Percentiles rank a stretch among this genome's conserved stretches.
These are phyloP conservation scores for Populus hybrid DNA, from an alignment of 441 rosid species.

Conservation along the genomic window DNA sequence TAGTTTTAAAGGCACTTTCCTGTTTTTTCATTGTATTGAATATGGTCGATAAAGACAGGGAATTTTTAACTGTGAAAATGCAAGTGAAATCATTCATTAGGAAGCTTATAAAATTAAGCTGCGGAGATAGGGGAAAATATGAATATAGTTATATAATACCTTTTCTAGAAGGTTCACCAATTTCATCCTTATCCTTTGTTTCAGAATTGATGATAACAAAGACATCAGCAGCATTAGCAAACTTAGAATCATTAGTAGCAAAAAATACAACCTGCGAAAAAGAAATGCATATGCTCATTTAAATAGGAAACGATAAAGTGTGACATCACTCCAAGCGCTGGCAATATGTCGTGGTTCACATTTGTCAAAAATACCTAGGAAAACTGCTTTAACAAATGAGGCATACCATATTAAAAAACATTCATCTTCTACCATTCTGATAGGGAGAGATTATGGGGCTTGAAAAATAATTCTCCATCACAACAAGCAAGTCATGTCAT, in stretches of 20 bases:
- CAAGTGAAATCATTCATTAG: slow-evolving; percentile 11
- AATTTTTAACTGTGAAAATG: slow-evolving; percentile 43
- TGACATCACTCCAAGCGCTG: background rate
- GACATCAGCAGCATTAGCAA: slow-evolving; percentile 35
- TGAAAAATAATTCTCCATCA: too few species aligned
- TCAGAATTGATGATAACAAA: slow-evolving; percentile 51
- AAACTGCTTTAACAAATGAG: too few species aligned
- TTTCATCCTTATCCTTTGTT: slow-evolving; percentile 32
- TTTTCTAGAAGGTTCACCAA: slow-evolving; percentile 21
- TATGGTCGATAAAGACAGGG: slow-evolving; percentile 47
- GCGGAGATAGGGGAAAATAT: slow-evolving; percentile 5
- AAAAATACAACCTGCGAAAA: slow-evolving; percentile 61
- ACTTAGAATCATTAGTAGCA: slow-evolving; percentile 34
- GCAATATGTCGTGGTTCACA: background rate
- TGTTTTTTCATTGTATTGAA: slow-evolving; percentile 57
- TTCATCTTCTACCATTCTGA: too few species aligned
- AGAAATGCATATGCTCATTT: slow-evolving; percentile 19
- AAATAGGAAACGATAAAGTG: background rate
- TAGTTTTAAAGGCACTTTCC: slow-evolving; percentile 58
- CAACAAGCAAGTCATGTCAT: too few species aligned
- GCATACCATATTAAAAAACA: too few species aligned
- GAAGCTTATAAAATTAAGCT: slow-evolving; percentile 18
- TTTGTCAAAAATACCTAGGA: background rate
- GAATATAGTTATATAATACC: slow-evolving; percentile 35
- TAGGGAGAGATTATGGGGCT: too few species aligned